phyloP scores from a whole-genome alignment of 169 alveolate genomes.

The Cryptosporidium andersoni region DNA sequence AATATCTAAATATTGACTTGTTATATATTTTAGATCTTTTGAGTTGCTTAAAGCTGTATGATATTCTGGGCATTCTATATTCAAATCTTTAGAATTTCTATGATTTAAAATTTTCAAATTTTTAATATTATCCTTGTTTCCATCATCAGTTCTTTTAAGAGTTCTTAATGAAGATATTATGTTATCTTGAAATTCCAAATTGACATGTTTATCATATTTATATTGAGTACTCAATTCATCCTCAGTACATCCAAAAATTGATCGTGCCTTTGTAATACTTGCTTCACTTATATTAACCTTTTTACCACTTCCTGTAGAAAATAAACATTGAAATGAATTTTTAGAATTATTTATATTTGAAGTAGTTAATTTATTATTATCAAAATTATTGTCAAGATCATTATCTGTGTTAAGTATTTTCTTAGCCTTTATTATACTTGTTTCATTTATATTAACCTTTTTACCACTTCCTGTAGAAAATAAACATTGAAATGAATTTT shows the following conservation, averaged over 20 bases:
- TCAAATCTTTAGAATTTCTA: not conserved
- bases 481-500: not conserved
- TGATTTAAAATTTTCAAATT: constrained; percentile 4
- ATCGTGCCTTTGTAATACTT: not conserved
- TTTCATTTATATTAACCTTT: constrained; percentile 1
- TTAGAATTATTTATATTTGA: not conserved
- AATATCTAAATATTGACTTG: too few relatives aligned
- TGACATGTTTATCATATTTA: not conserved
- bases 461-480: constrained; percentile 44
- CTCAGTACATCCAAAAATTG: not conserved
- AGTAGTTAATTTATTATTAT: not conserved
- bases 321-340: not conserved
- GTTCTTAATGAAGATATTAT: too few relatives aligned
- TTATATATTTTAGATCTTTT: too few relatives aligned
- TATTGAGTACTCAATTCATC: not conserved
- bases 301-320: constrained; percentile 50
- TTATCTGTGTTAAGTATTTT: not conserved
- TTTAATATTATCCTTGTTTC: not conserved
- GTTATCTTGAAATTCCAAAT: too few relatives aligned
- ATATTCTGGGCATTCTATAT: not conserved
- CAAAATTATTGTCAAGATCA: not conserved
- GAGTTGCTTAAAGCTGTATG: too few relatives aligned
- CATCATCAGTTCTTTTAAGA: not conserved
- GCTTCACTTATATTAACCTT: not conserved
- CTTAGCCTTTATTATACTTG: constrained; percentile 10